Conservation (phyloP, 164 flowering plant species). For the grape (Vitis vinifera) region ASM3070453v1 NC_081822.1:33931501-33932000, state of each 20-base stretch:
- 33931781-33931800: too few species aligned
- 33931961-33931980: too few species aligned
- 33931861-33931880: not conserved
- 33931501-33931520: slow-evolving; percentile 88
- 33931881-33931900: not conserved
- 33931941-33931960: too few species aligned
- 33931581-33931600: slow-evolving; percentile 85
- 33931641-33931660: slow-evolving; percentile 93
- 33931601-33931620: slow-evolving; percentile 96
- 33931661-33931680: slow-evolving; percentile 84
- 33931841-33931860: not conserved
- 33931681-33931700: not conserved
- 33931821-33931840: not conserved
- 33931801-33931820: not conserved
- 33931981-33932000: too few species aligned
- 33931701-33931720: not conserved
- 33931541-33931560: slow-evolving; percentile 90
- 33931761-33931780: too few species aligned
- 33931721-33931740: not conserved
- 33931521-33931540: slow-evolving; percentile 54
- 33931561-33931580: slow-evolving; percentile 62
- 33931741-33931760: too few species aligned
- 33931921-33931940: too few species aligned
- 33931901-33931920: not conserved
- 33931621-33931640: slow-evolving; percentile 70